Percentiles rank a stretch among this genome's conserved stretches.
Conservation (phyloP, 2,329 filamentous ascomycete genomes). For the Fusarium incarnatum region DNA sequence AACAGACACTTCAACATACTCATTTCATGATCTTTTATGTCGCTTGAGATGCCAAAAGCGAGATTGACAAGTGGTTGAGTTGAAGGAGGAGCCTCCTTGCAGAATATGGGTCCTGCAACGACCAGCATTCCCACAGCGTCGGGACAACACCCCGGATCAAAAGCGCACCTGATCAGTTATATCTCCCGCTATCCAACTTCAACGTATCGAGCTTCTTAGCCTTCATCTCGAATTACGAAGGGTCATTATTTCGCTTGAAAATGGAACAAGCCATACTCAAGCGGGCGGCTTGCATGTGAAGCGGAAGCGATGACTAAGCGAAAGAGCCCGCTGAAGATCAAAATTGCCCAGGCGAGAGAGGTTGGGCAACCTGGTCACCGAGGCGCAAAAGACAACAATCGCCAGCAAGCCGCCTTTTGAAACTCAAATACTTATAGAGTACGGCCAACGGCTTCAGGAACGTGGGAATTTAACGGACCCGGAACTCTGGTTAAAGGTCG, state of each 20-base stretch:
- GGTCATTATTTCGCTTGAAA: not conserved
- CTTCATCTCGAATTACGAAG: not conserved
- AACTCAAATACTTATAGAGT: not conserved
- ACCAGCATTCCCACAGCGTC: not conserved
- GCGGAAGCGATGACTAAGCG: constrained; percentile 30
- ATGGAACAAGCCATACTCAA: not conserved
- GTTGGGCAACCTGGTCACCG: constrained; percentile 14
- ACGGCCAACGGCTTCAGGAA: not conserved
- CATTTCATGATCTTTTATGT: not conserved
- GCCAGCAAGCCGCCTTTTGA: not conserved
- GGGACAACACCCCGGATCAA: not conserved
- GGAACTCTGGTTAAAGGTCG: not conserved
- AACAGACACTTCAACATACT: too few species aligned
- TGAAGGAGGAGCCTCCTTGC: not conserved
- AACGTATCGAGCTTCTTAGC: not conserved
- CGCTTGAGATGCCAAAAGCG: not conserved
- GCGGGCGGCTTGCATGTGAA: constrained; percentile 10
- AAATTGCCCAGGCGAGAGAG: constrained; percentile 27
- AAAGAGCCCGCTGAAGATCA: constrained; percentile 3
- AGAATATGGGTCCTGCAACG: not conserved
- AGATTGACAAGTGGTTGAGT: not conserved
- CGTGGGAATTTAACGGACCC: not conserved
- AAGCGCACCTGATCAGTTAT: not conserved
- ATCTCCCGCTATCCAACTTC: not conserved
- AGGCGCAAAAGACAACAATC: constrained; percentile 6